Conservation (phyloP, 2,329 filamentous ascomycete species). For the Knufia petricola region DNA sequence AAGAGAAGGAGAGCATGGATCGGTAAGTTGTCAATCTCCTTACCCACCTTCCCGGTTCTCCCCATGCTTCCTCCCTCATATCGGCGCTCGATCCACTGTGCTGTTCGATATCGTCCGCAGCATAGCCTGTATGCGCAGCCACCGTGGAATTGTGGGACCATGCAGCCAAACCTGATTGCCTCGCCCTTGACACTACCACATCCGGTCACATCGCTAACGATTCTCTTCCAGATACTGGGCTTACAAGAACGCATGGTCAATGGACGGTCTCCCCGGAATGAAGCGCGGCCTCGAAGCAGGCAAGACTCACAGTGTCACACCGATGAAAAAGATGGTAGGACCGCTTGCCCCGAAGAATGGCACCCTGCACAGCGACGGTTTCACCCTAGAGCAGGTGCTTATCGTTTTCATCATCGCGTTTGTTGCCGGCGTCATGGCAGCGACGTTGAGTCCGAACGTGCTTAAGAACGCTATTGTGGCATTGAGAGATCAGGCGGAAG, state of each 20-base stretch:
- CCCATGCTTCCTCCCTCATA: too few relatives aligned
- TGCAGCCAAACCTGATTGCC: too few relatives aligned
- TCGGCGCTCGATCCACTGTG: too few relatives aligned
- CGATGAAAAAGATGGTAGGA: conserved; percentile 23
- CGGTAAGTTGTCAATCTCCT: too few relatives aligned
- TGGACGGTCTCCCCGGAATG: conserved; percentile 53
- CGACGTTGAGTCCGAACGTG: conserved; percentile 2
- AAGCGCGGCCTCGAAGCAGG: conserved; percentile 21
- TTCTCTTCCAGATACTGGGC: conserved; percentile 41
- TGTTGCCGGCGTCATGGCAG: conserved; percentile 7
- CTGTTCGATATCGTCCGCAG: too few relatives aligned
- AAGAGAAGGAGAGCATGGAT: conserved; percentile 39
- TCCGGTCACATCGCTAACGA: too few relatives aligned
- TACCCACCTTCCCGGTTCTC: too few relatives aligned
- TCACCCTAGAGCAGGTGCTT: conserved; percentile 8
- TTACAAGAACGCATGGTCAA: conserved; percentile 44
- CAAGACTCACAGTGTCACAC: conserved; percentile 15
- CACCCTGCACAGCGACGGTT: not conserved
- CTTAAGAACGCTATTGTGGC: not conserved
- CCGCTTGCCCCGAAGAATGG: conserved; percentile 12
- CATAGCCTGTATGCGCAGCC: too few relatives aligned
- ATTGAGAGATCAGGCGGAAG: not conserved
- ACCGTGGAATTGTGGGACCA: too few relatives aligned
- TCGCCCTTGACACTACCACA: too few relatives aligned
- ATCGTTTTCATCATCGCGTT: conserved; percentile 8